Conservation (phyloP, 495 filamentous ascomycete species). For the Aspergillus steynii region DNA sequence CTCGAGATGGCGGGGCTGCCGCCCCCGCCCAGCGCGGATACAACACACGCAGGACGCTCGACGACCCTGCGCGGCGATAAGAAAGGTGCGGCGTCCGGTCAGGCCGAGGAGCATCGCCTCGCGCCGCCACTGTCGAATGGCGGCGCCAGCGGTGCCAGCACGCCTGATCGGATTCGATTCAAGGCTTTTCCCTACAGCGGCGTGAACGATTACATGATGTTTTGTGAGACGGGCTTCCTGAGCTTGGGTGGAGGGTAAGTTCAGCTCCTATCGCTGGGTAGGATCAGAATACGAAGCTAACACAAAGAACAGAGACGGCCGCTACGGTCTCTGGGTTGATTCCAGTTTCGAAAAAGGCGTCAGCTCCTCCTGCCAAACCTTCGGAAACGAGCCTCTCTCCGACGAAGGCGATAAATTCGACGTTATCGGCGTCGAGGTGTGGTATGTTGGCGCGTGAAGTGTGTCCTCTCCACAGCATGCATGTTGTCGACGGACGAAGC, state of each 20-base stretch:
- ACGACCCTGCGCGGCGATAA: slow-evolving; percentile 59
- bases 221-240: slow-evolving; percentile 84
- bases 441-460: slow-evolving; percentile 64
- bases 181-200: slow-evolving; percentile 97
- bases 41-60: slow-evolving; percentile 65
- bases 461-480: not conserved
- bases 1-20: slow-evolving; percentile 52
- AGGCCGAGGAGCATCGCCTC: slow-evolving; percentile 25
- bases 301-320: slow-evolving; percentile 63
- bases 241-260: slow-evolving; percentile 79
- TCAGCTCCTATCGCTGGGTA: not conserved
- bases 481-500: not conserved
- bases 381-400: slow-evolving; percentile 94
- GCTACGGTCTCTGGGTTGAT: slow-evolving; percentile 92
- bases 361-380: slow-evolving; percentile 79
- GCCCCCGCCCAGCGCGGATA: slow-evolving; percentile 75
- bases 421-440: slow-evolving; percentile 86
- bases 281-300: slow-evolving; percentile 12
- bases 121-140: slow-evolving; percentile 26
- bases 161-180: slow-evolving; percentile 76
- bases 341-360: slow-evolving; percentile 84
- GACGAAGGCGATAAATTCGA: slow-evolving; percentile 94
- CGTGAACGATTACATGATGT: slow-evolving; percentile 94
- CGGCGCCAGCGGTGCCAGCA: slow-evolving; percentile 39
- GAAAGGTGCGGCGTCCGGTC: not conserved